These are phyloP conservation scores for Pseudevernia furfuracea DNA, from an alignment of 495 filamentous ascomycete species.

Conservation along the genomic window DNA sequence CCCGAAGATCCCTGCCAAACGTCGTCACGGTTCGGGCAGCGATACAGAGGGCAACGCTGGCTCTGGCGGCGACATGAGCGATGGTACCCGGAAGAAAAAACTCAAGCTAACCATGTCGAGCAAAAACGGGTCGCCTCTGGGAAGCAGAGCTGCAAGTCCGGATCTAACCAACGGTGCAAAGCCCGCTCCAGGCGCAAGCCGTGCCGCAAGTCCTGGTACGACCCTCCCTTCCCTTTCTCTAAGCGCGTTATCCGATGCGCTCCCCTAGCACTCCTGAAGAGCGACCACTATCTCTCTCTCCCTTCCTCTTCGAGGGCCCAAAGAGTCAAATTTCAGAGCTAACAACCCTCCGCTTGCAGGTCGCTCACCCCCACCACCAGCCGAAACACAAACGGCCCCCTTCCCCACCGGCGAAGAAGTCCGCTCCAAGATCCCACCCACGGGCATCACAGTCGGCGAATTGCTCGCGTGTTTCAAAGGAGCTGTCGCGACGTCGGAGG, in stretches of 20 bases:
- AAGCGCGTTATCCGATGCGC: slow-evolving; percentile 2
- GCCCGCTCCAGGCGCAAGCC: slow-evolving; percentile 27
- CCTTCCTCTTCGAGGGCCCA: background rate
- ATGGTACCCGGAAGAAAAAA: slow-evolving; percentile 47
- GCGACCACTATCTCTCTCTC: background rate
- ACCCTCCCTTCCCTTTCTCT: slow-evolving; percentile 11
- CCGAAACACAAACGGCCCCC: slow-evolving; percentile 22
- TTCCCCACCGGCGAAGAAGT: slow-evolving; percentile 65
- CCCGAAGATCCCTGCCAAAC: slow-evolving; percentile 34
- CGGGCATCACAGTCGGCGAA: slow-evolving; percentile 58
- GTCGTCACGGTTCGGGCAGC: slow-evolving; percentile 55
- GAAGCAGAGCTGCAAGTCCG: slow-evolving; percentile 49
- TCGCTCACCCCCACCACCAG: background rate
- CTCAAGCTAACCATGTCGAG: slow-evolving; percentile 52
- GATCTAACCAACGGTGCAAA: slow-evolving; percentile 35
- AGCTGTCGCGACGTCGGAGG: slow-evolving; percentile 25
- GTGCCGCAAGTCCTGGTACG: slow-evolving; percentile 24
- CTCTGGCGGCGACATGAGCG: slow-evolving; percentile 58
- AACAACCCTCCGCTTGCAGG: background rate
- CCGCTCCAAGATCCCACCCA: slow-evolving; percentile 53
- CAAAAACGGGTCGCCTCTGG: slow-evolving; percentile 48
- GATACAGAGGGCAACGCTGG: slow-evolving; percentile 72
- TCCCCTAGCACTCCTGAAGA: slow-evolving; percentile 2
- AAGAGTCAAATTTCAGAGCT: background rate
- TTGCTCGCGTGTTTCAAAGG: slow-evolving; percentile 53